These are phyloP conservation scores for Neurospora sp. DNA, from an alignment of 495 filamentous ascomycete species.

Conservation along the genomic window DNA sequence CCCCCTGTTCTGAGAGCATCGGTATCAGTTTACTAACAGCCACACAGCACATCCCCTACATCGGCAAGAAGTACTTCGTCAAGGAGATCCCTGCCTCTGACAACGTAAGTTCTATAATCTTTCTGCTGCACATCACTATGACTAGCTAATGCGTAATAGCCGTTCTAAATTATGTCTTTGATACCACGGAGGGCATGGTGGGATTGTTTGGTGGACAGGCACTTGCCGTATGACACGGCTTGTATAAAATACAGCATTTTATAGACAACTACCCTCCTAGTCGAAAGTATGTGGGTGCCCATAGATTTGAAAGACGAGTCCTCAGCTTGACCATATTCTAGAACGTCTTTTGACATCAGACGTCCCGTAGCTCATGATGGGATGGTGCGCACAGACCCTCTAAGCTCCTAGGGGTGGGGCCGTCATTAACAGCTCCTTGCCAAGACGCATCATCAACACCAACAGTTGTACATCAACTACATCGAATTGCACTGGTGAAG, in stretches of 20 bases:
- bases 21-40: slow-evolving; percentile 8
- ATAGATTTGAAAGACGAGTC: not conserved
- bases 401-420: not conserved
- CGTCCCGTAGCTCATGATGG: not conserved
- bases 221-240: slow-evolving; percentile 1
- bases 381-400: not conserved
- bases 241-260: slow-evolving; percentile 13
- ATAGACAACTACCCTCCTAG: slow-evolving; percentile 8
- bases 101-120: slow-evolving; percentile 33
- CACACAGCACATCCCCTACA: slow-evolving; percentile 42
- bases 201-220: not conserved
- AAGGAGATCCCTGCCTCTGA: slow-evolving; percentile 47
- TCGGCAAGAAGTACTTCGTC: slow-evolving; percentile 35
- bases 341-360: not conserved
- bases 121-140: not conserved
- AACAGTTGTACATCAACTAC: not conserved
- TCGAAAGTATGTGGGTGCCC: not conserved
- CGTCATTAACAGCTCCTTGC: not conserved
- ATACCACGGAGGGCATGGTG: not conserved
- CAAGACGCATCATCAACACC: not conserved
- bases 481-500: not conserved
- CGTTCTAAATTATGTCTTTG: slow-evolving; percentile 28
- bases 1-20: not conserved
- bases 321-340: not conserved
- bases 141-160: slow-evolving; percentile 18